Percentiles rank a stretch among this genome's conserved stretches.
phyloP scores from a whole-genome alignment of 108 stramenopile genomes.

The Pinguiococcus pyrenoidosus region DNA sequence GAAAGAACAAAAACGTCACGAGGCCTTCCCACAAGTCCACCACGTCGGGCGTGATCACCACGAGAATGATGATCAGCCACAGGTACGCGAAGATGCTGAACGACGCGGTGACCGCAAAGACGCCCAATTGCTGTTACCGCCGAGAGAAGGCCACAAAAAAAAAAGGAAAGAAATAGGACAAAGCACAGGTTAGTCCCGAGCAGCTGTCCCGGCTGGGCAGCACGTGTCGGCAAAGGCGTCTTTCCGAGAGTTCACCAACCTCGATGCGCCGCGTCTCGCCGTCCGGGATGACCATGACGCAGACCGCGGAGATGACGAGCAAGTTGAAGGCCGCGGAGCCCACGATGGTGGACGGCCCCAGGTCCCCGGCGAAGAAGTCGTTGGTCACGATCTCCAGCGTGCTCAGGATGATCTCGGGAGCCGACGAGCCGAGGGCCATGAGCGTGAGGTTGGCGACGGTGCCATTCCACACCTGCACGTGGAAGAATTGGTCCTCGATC shows the following conservation, averaged over 20 bases:
- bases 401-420: conserved; percentile 26
- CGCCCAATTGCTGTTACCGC: no score
- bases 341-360: conserved; percentile 30
- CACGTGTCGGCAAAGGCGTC: no score
- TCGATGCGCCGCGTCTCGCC: conserved; percentile 15
- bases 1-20: conserved; percentile 22
- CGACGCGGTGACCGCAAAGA: neutral
- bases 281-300: conserved; percentile 10
- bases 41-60: conserved; percentile 8
- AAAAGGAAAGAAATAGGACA: no score
- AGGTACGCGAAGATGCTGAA: conserved; percentile 23
- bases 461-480: conserved; percentile 19
- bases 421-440: conserved; percentile 35
- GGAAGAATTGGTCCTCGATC: neutral
- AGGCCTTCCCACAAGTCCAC: conserved; percentile 9
- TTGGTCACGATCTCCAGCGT: conserved; percentile 16
- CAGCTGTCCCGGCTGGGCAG: no score
- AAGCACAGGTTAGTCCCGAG: no score
- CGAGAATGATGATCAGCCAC: conserved; percentile 24
- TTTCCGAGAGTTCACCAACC: conserved; percentile 12
- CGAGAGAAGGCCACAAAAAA: no score
- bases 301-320: conserved; percentile 19
- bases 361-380: conserved; percentile 10
- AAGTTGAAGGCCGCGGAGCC: conserved; percentile 31
- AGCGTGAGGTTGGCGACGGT: conserved; percentile 32